phyloP scores from a whole-genome alignment of 441 rosid species.

The Macaranga tanarius region DNA sequence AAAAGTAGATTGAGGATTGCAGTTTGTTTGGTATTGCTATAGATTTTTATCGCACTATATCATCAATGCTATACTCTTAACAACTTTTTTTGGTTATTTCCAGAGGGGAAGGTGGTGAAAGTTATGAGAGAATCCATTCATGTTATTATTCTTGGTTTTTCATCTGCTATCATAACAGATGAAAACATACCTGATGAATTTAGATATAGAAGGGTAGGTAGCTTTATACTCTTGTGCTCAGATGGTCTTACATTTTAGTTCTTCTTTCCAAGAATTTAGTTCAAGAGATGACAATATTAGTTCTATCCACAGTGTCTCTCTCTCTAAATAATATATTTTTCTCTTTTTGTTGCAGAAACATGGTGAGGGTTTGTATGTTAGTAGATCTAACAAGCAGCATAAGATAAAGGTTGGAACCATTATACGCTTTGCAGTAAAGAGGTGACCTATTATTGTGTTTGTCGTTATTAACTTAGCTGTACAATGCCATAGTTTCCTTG shows the following conservation, averaged over 20 bases:
- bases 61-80: slow-evolving; percentile 1
- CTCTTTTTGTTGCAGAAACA: slow-evolving; percentile 41
- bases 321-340: slow-evolving; percentile 8
- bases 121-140: slow-evolving; percentile 69
- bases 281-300: neutral
- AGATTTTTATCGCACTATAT: neutral
- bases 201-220: slow-evolving; percentile 53
- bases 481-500: neutral
- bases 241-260: neutral
- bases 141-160: slow-evolving; percentile 74
- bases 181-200: slow-evolving; percentile 71
- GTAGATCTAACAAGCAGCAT: slow-evolving; percentile 59
- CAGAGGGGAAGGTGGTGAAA: slow-evolving; percentile 81
- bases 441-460: slow-evolving; percentile 42
- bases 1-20: neutral
- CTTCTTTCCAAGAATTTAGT: neutral
- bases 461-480: neutral
- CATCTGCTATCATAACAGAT: slow-evolving; percentile 63
- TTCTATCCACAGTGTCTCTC: neutral
- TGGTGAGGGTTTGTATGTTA: slow-evolving; percentile 49
- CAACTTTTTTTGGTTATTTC: slow-evolving; percentile 7
- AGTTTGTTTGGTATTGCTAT: neutral
- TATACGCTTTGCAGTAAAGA: slow-evolving; percentile 71
- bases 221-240: neutral
- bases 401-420: slow-evolving; percentile 60